Evolutionary conservation across 2,329 filamentous ascomycete genomes (phyloP).

Genomic region (Penicillium hordei): DNA sequence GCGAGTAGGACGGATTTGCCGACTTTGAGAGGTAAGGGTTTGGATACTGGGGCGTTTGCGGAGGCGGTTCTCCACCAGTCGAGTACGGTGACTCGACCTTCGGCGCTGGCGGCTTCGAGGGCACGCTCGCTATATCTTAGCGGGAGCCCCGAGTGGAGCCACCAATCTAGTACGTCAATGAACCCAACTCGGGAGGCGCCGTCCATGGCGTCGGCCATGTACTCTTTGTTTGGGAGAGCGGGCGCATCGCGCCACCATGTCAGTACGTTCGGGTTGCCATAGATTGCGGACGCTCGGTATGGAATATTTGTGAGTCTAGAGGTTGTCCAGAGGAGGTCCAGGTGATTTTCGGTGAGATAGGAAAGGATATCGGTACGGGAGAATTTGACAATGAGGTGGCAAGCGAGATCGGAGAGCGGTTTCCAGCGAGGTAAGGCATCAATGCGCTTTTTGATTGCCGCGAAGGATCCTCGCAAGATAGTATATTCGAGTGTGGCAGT

Average conservation of each 20-base stretch:
- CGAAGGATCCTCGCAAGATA: constrained; percentile 69
- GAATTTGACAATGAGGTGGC: constrained; percentile 90
- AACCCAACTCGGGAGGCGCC: constrained; percentile 84
- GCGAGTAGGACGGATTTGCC: constrained; percentile 82
- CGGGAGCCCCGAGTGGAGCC: constrained; percentile 76
- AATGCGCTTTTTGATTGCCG: constrained; percentile 72
- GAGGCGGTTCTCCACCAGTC: constrained; percentile 88
- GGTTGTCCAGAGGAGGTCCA: constrained; percentile 80
- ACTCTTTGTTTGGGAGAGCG: constrained; percentile 81
- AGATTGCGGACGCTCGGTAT: constrained; percentile 83
- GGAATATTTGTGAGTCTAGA: constrained; percentile 79
- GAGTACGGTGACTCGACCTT: constrained; percentile 80
- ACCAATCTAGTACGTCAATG: constrained; percentile 84
- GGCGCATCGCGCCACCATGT: constrained; percentile 88
- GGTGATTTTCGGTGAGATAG: constrained; percentile 65
- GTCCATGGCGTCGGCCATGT: constrained; percentile 80
- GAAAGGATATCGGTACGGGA: constrained; percentile 75
- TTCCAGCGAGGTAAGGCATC: constrained; percentile 66
- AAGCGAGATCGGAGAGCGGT: constrained; percentile 75
- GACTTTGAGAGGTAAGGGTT: constrained; percentile 65
- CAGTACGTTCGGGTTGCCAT: constrained; percentile 78
- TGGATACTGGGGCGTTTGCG: constrained; percentile 55
- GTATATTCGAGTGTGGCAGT: constrained; percentile 80
- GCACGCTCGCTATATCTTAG: constrained; percentile 84
- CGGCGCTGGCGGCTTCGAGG: constrained; percentile 80